Evolutionary conservation across 768 basidiomycete species (phyloP), one percentile per base, ranked within the genome.

Genomic region (Tremella fuciformis): DNA sequence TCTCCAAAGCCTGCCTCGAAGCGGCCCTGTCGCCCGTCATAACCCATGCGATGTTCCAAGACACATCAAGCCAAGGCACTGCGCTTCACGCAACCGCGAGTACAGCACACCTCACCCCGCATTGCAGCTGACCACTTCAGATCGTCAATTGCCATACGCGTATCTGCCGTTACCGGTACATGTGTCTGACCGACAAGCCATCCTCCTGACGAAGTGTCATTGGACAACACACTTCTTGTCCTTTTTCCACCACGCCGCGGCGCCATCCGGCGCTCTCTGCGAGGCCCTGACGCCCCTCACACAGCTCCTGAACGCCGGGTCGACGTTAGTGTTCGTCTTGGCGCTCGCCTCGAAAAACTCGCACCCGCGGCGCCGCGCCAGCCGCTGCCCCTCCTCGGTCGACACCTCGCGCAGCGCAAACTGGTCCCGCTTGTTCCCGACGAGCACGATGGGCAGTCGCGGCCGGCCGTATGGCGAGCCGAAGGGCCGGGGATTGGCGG

Each of bases 281-380:
- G 52, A 47, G 41, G 54, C 63, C 54, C 66, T 71, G 47, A 74
- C 71, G 49, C 65, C 61, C 53, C 75, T 60, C 9, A 98, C 90
- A 60, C 94, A 84, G 65, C 83, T 87, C 71, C 84, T 89, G 78
- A 97, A 98, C 26, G 94, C 85, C 13, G 83, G 82, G 54, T 97
- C 91, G 59, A 98, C 89, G 73, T 97, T 94, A 71, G 86, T 82
- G 49, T 92, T 86, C 38, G 90, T 92, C 81, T 94, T 94, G 38
- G 94, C 94, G n/a, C 87, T 89, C 29, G 94, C 92, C 77, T 98
- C 94, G 76, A 91, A 86, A 77, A 97, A 94, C 59, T 89, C 88
- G 80, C 91, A 96, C 51, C 89, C 89, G 64, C 93, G 86, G 53
- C 84, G 81, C 65, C 85, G 83, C 26, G 96, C 94, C 53, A 94